Evolutionary conservation across 305 asterid genomes (phyloP), one percentile per base, ranked within the genome.

Genomic region (Stenogyne calaminthoides): DNA sequence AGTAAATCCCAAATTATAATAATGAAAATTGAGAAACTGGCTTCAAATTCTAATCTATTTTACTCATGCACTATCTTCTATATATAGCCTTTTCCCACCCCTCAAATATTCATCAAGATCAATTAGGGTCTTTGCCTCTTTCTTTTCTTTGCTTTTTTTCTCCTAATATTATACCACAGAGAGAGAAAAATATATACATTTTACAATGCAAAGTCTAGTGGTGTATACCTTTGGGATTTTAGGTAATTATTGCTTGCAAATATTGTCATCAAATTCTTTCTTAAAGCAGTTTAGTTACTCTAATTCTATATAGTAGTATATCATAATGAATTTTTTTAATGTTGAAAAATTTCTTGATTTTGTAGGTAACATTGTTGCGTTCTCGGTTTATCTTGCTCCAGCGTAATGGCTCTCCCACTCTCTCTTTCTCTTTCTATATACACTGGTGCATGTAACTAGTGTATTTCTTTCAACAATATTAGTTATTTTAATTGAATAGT

Each of bases 361-460:
- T 76, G 69, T 83, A 87, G 92, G 93, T 20, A 88, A 86, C 74
- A 54, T 88, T 2, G 83, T 86, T 57, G 75, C 93, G 25, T 84
- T 86, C 70, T 54, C 78, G 73, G 91, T 88, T 68, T 86, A 63
- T 76, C 85, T 88, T 52, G 79, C 93, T 32, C 91, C 93, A 34
- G 32, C 78, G 93, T 86, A 81, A 85, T 87, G 70, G 29, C 55
- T 32, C 36, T 4, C 18, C 20, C 34, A 3, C 62, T 4, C 15
- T 20, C 68, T 36, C 68, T 37, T 12, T 32, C 25, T 34, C 42
- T 59, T 36, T 56, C 61, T 15, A 32, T 32, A 32, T 32, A 32
- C 36, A 32, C 7, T 1, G 36, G 1, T 32, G 36, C 36, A n/a
- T 1, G 36, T 6, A 32, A 32, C 7, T 32, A 32, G 36, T 32